These are phyloP conservation scores for Malassezia japonica DNA, from an alignment of 1,284 basidiomycete genomes.

Conservation along the genomic window DNA sequence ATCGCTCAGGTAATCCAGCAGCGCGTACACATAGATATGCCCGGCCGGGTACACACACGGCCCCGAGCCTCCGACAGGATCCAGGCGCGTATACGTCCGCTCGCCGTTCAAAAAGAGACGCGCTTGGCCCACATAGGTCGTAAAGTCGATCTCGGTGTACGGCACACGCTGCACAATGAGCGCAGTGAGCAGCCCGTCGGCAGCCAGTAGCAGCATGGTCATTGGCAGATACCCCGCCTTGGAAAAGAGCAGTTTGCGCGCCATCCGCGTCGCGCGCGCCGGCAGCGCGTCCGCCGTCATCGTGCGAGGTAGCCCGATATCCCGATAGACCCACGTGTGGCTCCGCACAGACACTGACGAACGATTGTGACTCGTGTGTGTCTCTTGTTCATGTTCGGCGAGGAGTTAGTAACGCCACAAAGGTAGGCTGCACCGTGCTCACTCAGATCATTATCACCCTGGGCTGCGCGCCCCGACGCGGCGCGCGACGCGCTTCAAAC, in stretches of 20 bases:
- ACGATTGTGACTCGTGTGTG: too few species aligned
- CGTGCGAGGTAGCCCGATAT: not conserved
- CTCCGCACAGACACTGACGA: not conserved
- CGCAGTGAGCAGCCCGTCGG: not conserved
- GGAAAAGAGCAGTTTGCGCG: not conserved
- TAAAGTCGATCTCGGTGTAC: constrained; percentile 92
- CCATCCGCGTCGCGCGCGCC: not conserved
- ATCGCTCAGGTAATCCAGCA: constrained; percentile 62
- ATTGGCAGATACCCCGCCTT: not conserved
- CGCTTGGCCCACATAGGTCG: constrained; percentile 81
- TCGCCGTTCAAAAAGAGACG: constrained; percentile 71
- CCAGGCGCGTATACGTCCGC: constrained; percentile 70
- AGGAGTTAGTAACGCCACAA: not conserved
- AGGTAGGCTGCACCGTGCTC: not conserved
- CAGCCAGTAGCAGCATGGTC: not conserved
- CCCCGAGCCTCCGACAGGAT: constrained; percentile 70
- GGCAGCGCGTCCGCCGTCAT: not conserved
- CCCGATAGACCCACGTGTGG: not conserved
- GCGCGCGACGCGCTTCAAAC: constrained; percentile 1
- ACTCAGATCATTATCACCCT: not conserved
- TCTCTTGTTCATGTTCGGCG: not conserved
- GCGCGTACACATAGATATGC: constrained; percentile 72
- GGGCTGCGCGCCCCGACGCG: not conserved
- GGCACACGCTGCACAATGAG: constrained; percentile 9
- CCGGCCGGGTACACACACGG: constrained; percentile 92